Evolutionary conservation across 768 basidiomycete species (phyloP), one percentile per base, ranked within the genome.

Genomic region (Boletellus ananas): DNA sequence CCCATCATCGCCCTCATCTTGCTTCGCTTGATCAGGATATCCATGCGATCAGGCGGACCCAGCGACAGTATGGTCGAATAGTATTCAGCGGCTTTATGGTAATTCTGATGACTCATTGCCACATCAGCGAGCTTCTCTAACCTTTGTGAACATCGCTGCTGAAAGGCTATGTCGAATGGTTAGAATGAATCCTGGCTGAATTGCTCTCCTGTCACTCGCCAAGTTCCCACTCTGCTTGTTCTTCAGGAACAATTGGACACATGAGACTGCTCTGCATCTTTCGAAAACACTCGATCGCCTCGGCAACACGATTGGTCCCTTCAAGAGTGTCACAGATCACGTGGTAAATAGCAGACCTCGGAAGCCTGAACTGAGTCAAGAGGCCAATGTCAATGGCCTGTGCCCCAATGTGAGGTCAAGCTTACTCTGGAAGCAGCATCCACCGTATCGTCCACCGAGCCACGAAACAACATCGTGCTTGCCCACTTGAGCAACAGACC

Each of bases 241-340:
- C 49, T 1, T 27, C 21, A 9, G 34, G 18, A 21, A 12, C 1
- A n/a, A 1, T 7, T 6, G 16, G 4, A 9, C 21, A 43, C 4
- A 17, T 17, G 7, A 16, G 35, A 4, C 43, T 38, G 1, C 3
- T 12, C 17, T 42, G 37, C 43, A 57, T 39, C 14, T 29, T 45
- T 21, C 29, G 43, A 9, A 57, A 47, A 34, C 33, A 50, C 13
- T 18, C 1, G 17, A 55, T 49, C 3, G 54, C 49, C 25, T 57
- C 36, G 6, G 16, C 6, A 16, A 33, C 16, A 4, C 43, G 40
- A 34, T 16, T 40, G 3, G 27, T 39, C 31, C 6, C 17, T 17
- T 51, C 35, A 2, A 51, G 40, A 25, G n/a, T 18, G 4, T 47
- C 45, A 17, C 45, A 54, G 1, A 54, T 38, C 0, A 10, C 20